Evolutionary conservation across 2,329 filamentous ascomycete genomes (phyloP), one percentile per base, ranked within the genome.

Genomic region (Kalaharituber pfeilii): DNA sequence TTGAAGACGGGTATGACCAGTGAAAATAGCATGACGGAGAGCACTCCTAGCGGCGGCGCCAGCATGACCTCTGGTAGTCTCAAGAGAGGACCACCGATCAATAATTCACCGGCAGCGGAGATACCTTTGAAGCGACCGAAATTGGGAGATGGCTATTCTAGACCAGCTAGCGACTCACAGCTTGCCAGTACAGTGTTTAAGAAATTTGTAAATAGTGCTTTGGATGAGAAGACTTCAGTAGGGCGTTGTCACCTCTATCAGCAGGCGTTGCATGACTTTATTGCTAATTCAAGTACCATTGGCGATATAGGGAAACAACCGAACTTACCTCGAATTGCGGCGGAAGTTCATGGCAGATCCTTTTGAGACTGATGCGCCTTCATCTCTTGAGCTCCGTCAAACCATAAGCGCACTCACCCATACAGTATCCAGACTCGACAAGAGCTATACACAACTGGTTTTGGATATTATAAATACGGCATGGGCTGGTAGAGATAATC

Each of bases 401-500:
- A 64, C 59, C 15, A 56, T 82, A 55, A 69, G 80, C 60, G 79
- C 79, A n/a, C 70, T 84, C 49, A 76, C 78, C 11, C 75, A 72
- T 63, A 79, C 75, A 61, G 72, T 77, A 6, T 76, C 78, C n/a
- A 70, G 78, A 30, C 69, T 84, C 28, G 74, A 76, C 59, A 75
- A 73, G 64, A 73, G 73, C 27, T 82, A 77, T 63, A 72, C 75
- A 22, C 74, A 74, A 3, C 69, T 84, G 26, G 73, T 83, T 55
- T 73, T 72, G 60, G 72, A 71, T 51, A 70, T 82, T 7, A 68
- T 83, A n/a, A 69, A 72, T 52, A 79, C 75, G 64, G 74, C 76
- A 29, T 84, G 80, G 80, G 69, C 81, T 30, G 79, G 77, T 8
- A 74, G 79, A 54, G 78, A 82, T 57, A 75, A 78, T 26, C 71